These are phyloP conservation scores for Fusarium miscanthi DNA, from an alignment of 2,329 filamentous ascomycete genomes.

Conservation along the genomic window DNA sequence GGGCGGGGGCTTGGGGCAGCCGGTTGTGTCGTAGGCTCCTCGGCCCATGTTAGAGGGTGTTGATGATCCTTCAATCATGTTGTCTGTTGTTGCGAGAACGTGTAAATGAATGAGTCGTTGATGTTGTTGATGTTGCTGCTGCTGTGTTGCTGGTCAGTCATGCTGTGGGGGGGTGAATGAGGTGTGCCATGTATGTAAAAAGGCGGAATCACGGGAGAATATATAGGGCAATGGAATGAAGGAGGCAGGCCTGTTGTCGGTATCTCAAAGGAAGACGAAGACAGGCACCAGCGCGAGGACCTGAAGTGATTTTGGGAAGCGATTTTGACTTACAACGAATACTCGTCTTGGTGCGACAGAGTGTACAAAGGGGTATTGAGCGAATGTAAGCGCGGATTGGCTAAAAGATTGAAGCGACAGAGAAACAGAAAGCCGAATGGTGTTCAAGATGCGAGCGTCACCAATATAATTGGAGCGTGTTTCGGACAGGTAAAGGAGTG, in stretches of 20 bases:
- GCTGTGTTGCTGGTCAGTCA: slow-evolving; percentile 31
- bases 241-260: neutral
- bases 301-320: slow-evolving; percentile 30
- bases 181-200: neutral
- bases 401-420: slow-evolving; percentile 18
- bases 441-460: slow-evolving; percentile 48
- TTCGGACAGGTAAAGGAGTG: slow-evolving; percentile 45
- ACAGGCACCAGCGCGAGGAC: slow-evolving; percentile 13
- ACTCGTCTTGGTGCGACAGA: slow-evolving; percentile 47
- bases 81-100: slow-evolving; percentile 42
- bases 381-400: slow-evolving; percentile 40
- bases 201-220: neutral
- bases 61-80: slow-evolving; percentile 52
- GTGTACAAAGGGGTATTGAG: slow-evolving; percentile 31
- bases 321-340: slow-evolving; percentile 51
- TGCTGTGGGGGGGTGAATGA: neutral
- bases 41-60: slow-evolving; percentile 60
- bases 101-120: slow-evolving; percentile 16
- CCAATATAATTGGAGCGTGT: slow-evolving; percentile 51
- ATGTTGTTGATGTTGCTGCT: neutral
- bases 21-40: slow-evolving; percentile 64
- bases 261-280: slow-evolving; percentile 1
- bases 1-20: slow-evolving; percentile 60
- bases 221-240: neutral
- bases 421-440: slow-evolving; percentile 47